Percentiles rank a stretch among this genome's conserved stretches.
Evolutionary conservation across 495 filamentous ascomycete species (phyloP).

Genomic region (Pseudevernia furfuracea): DNA sequence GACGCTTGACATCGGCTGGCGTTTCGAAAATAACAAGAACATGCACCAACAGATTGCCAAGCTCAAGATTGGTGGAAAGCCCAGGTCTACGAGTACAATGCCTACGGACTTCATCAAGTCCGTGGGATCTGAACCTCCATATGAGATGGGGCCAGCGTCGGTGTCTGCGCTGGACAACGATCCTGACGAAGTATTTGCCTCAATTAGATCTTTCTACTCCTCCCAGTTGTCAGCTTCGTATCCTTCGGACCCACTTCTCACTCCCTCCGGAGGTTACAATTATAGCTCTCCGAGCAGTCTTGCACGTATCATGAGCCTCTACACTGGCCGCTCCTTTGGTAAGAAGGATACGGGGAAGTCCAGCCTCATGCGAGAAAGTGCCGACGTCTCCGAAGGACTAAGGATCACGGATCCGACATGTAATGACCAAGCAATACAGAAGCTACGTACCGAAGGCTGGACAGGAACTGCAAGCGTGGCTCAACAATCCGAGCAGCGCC

Average conservation of each 20-base stretch:
- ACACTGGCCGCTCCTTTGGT: slow-evolving; percentile 55
- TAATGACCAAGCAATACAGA: slow-evolving; percentile 40
- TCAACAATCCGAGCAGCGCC: slow-evolving; percentile 44
- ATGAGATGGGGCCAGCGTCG: not conserved
- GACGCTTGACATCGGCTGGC: slow-evolving; percentile 78
- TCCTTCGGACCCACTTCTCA: slow-evolving; percentile 45
- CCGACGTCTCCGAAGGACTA: slow-evolving; percentile 60
- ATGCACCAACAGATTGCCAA: slow-evolving; percentile 73
- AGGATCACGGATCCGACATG: slow-evolving; percentile 44
- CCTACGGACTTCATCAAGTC: not conserved
- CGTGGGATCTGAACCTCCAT: not conserved
- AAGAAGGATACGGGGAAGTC: slow-evolving; percentile 63
- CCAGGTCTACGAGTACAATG: slow-evolving; percentile 26
- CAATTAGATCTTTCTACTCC: slow-evolving; percentile 64
- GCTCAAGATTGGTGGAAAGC: slow-evolving; percentile 15
- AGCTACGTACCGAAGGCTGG: slow-evolving; percentile 43
- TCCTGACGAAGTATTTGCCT: slow-evolving; percentile 39
- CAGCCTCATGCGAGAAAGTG: slow-evolving; percentile 70
- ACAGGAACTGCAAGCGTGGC: slow-evolving; percentile 44
- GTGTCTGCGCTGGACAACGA: slow-evolving; percentile 33
- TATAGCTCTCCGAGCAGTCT: slow-evolving; percentile 73
- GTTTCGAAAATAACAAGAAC: slow-evolving; percentile 78
- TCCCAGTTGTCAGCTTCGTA: slow-evolving; percentile 55
- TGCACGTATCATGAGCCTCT: slow-evolving; percentile 84
- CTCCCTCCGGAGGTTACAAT: slow-evolving; percentile 48